Base-by-base conservation (phyloP, 2,329 filamentous ascomycete genomes). In the Xylaria sp. region DNA sequence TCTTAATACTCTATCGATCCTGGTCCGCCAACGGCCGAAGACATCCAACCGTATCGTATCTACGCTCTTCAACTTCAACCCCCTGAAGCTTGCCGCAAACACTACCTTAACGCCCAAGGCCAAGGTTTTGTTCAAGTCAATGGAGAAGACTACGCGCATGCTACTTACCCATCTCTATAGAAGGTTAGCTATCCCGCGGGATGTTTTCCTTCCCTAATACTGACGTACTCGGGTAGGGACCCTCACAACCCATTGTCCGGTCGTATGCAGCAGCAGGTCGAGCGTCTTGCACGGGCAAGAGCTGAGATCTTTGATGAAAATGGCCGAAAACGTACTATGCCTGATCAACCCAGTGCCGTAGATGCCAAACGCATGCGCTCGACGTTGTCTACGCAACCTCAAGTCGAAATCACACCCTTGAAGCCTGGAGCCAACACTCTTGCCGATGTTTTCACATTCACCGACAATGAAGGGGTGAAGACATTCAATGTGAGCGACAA, bases 141-240 rank as follows among this genome's bases (percentile, higher is more conserved):
- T 99, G 86, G 93, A 97, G 74, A 91, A 96, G 71, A 99, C 94
- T 23, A 90, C 90, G 2, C 85, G 92, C 68, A 86, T 92, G 66
- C 78, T 99, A 52, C 80, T 97, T 46, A 83, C 92, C 56, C 92
- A 97, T 74, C 79, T 96, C 56, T 80, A 89, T 66, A 93, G 93
- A 76, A 83, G 86, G 88, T 90, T 79, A 66, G 79, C 63, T 44
- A 30, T 52, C 46, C 55, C 50, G 51, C 42, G 23, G 58, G 13
- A 50, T 51, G 46, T 30, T 55, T 5, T 52, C 52, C 47, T 23
- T 23, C 59, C 44, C 50, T 54, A 65, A 74, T 64, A 74, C 67
- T 65, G 44, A 64, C 52, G 54, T 46, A 19, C 0, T 7, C 6
- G 19, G 10, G 42, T 61, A 92, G 92, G 69, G 92, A 94, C 67